phyloP scores from a whole-genome alignment of 2,329 filamentous ascomycete species.

The Colletotrichum chrysophilum region DNA sequence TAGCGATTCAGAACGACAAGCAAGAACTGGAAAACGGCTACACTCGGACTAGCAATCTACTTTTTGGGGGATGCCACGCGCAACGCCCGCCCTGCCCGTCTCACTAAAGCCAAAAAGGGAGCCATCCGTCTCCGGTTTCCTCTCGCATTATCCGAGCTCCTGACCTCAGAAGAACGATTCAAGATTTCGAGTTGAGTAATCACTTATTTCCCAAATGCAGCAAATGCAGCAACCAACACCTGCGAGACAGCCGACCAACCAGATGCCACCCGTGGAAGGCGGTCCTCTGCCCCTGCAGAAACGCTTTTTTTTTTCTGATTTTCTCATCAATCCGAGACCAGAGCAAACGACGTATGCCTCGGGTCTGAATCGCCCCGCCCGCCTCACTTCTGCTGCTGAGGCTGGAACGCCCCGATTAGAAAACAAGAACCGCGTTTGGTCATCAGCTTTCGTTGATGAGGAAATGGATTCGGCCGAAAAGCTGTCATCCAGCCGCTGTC shows the following conservation, averaged over 20 bases:
- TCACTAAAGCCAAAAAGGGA: not conserved
- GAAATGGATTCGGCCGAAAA: not conserved
- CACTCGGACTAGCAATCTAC: not conserved
- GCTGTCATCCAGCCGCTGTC: not conserved
- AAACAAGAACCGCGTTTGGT: not conserved
- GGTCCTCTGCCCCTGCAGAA: not conserved
- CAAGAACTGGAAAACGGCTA: not conserved
- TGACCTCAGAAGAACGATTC: not conserved
- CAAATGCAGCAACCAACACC: not conserved
- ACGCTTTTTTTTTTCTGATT: not conserved
- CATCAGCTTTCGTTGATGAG: not conserved
- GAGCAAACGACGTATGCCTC: not conserved
- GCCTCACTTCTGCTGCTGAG: not conserved
- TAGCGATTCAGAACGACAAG: not conserved
- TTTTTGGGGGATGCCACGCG: not conserved
- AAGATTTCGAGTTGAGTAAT: not conserved
- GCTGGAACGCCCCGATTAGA: not conserved
- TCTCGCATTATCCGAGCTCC: not conserved
- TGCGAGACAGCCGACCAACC: not conserved
- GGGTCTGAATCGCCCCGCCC: not conserved
- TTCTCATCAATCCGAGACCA: conserved; percentile 4
- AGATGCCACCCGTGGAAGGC: not conserved
- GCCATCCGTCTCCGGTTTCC: not conserved
- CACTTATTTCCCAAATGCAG: not conserved
- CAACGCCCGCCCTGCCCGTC: not conserved